phyloP scores from a whole-genome alignment of 371 early-diverging fungal species.

The Mortierella sp. region DNA sequence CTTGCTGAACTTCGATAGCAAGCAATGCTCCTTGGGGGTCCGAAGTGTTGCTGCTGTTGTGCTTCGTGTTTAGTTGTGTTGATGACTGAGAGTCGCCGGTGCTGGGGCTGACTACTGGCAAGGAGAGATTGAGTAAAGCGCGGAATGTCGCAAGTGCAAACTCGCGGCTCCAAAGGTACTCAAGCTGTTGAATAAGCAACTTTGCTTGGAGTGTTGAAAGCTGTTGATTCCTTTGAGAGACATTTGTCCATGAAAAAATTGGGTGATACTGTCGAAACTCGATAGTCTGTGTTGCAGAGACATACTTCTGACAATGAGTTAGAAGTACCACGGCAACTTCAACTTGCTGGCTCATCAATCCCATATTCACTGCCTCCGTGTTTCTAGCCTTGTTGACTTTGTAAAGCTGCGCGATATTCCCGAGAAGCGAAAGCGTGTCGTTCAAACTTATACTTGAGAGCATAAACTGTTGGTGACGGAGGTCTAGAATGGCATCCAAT shows the following conservation, averaged over 20 bases:
- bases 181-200: constrained; percentile 63
- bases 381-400: constrained; percentile 16
- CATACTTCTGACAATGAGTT: constrained; percentile 57
- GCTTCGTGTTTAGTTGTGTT: background rate
- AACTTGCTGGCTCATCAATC: constrained; percentile 38
- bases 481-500: constrained; percentile 34
- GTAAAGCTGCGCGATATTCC: constrained; percentile 65
- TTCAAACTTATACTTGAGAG: constrained; percentile 55
- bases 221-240: constrained; percentile 61
- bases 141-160: constrained; percentile 64
- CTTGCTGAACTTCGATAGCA: constrained; percentile 65
- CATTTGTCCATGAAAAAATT: constrained; percentile 73
- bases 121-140: constrained; percentile 56
- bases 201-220: constrained; percentile 61
- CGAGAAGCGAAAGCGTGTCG: constrained; percentile 68
- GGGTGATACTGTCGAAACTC: constrained; percentile 70
- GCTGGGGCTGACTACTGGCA: constrained; percentile 15
- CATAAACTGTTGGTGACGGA: constrained; percentile 39
- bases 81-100: constrained; percentile 3
- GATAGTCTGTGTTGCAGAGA: constrained; percentile 62
- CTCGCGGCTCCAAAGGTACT: constrained; percentile 68
- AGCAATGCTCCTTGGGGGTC: constrained; percentile 56
- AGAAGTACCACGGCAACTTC: constrained; percentile 55
- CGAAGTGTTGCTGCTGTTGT: background rate
- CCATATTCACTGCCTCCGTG: background rate